Evolutionary conservation across 2,329 filamentous ascomycete genomes (phyloP).

Genomic region (Penicillium sp.): DNA sequence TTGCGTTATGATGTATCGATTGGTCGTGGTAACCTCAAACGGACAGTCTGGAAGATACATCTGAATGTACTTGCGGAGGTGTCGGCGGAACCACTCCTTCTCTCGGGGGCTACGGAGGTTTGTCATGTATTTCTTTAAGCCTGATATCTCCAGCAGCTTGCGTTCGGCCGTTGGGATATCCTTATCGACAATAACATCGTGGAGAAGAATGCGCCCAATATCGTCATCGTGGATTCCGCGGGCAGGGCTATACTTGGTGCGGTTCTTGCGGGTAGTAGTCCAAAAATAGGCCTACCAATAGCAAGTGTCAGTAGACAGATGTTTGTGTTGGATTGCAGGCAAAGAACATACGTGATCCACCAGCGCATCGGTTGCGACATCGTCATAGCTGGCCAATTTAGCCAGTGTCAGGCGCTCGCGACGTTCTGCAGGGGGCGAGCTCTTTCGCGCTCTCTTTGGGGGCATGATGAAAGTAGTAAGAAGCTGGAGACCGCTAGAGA

Average conservation of each 20-base stretch:
- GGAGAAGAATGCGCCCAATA: constrained; percentile 58
- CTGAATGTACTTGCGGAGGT: constrained; percentile 85
- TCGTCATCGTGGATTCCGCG: constrained; percentile 71
- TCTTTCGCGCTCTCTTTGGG: constrained; percentile 36
- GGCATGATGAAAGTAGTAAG: constrained; percentile 29
- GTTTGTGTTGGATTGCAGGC: not conserved
- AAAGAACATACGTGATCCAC: constrained; percentile 78
- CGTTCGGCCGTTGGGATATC: constrained; percentile 68
- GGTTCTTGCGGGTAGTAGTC: constrained; percentile 94
- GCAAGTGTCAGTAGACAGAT: constrained; percentile 19
- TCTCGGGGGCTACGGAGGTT: constrained; percentile 71
- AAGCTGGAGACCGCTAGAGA: not conserved
- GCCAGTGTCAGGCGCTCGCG: constrained; percentile 77
- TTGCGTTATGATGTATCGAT: constrained; percentile 87
- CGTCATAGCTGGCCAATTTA: constrained; percentile 89
- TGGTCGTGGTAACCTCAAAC: constrained; percentile 90
- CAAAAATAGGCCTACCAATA: constrained; percentile 79
- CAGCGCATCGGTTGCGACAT: constrained; percentile 90
- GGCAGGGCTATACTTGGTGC: constrained; percentile 77
- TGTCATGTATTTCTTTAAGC: constrained; percentile 68
- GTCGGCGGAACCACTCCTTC: constrained; percentile 79
- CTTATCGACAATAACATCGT: constrained; percentile 70
- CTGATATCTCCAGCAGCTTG: constrained; percentile 68
- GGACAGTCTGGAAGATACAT: constrained; percentile 93
- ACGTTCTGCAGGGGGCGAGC: constrained; percentile 32